phyloP scores from a whole-genome alignment of 768 basidiomycete genomes.

The Rhizopogon roseolus region DNA sequence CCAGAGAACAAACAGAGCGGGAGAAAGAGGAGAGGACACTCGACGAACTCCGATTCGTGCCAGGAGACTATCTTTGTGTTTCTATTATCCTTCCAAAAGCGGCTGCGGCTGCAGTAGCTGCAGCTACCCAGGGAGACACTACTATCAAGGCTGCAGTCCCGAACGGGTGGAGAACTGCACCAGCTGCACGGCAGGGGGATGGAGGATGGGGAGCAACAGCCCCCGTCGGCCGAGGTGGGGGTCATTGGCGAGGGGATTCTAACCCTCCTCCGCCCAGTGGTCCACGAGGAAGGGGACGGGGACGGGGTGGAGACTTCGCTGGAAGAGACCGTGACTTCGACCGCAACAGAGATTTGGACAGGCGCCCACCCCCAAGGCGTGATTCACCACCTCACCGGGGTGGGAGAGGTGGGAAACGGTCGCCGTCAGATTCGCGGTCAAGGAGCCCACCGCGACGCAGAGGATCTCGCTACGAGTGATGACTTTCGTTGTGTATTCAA shows the following conservation, averaged over 20 bases:
- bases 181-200: slow-evolving; percentile 35
- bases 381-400: slow-evolving; percentile 46
- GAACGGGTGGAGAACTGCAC: slow-evolving; percentile 32
- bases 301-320: slow-evolving; percentile 28
- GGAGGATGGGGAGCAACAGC: slow-evolving; percentile 32
- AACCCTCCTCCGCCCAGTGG: slow-evolving; percentile 39
- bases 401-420: slow-evolving; percentile 38
- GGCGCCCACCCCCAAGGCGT: slow-evolving; percentile 44
- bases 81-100: slow-evolving; percentile 75
- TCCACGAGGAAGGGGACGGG: slow-evolving; percentile 37
- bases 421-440: slow-evolving; percentile 32
- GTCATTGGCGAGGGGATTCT: slow-evolving; percentile 75
- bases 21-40: slow-evolving; percentile 67
- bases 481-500: not conserved
- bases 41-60: slow-evolving; percentile 75
- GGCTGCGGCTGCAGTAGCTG: slow-evolving; percentile 32
- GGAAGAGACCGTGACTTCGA: slow-evolving; percentile 33
- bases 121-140: slow-evolving; percentile 45
- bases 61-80: slow-evolving; percentile 75
- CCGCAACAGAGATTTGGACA: slow-evolving; percentile 36
- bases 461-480: slow-evolving; percentile 28
- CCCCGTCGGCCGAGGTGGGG: slow-evolving; percentile 48
- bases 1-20: slow-evolving; percentile 32
- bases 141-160: slow-evolving; percentile 30
- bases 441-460: slow-evolving; percentile 38